These are phyloP conservation scores for Fusarium transvaalense DNA, from an alignment of 2,329 filamentous ascomycete genomes.

Conservation along the genomic window DNA sequence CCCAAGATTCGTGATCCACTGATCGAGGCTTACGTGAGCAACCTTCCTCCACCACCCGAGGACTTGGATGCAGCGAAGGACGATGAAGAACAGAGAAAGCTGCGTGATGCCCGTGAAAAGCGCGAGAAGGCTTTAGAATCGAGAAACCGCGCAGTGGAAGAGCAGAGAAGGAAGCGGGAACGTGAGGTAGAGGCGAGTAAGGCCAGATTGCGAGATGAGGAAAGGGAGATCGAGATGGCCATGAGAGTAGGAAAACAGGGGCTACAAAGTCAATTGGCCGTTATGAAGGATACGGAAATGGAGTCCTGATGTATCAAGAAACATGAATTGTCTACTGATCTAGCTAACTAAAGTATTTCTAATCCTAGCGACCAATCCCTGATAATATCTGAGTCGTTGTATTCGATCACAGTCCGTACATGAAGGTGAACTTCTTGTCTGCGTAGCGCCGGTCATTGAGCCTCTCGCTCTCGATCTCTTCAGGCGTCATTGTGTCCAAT, in stretches of 20 bases:
- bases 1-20: constrained; percentile 71
- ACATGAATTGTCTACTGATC: constrained; percentile 8
- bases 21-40: constrained; percentile 74
- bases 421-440: constrained; percentile 48
- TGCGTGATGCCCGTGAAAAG: constrained; percentile 64
- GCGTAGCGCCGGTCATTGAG: constrained; percentile 45
- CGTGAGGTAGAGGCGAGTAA: constrained; percentile 71
- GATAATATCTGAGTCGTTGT: neutral
- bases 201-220: constrained; percentile 72
- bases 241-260: constrained; percentile 77
- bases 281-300: constrained; percentile 46
- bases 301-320: constrained; percentile 30
- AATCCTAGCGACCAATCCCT: constrained; percentile 13
- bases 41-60: constrained; percentile 70
- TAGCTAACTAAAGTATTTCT: constrained; percentile 22
- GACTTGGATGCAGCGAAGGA: constrained; percentile 57
- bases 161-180: constrained; percentile 71
- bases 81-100: constrained; percentile 64
- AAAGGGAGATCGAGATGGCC: constrained; percentile 75
- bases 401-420: constrained; percentile 44
- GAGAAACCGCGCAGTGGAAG: constrained; percentile 70
- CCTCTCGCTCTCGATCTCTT: constrained; percentile 46
- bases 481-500: constrained; percentile 39
- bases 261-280: constrained; percentile 69
- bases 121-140: constrained; percentile 77